A percentile compares a stretch with the other conserved stretches of the same genome.
phyloP scores from a whole-genome alignment of 495 filamentous ascomycete species.

The Penicillium chermesinum region DNA sequence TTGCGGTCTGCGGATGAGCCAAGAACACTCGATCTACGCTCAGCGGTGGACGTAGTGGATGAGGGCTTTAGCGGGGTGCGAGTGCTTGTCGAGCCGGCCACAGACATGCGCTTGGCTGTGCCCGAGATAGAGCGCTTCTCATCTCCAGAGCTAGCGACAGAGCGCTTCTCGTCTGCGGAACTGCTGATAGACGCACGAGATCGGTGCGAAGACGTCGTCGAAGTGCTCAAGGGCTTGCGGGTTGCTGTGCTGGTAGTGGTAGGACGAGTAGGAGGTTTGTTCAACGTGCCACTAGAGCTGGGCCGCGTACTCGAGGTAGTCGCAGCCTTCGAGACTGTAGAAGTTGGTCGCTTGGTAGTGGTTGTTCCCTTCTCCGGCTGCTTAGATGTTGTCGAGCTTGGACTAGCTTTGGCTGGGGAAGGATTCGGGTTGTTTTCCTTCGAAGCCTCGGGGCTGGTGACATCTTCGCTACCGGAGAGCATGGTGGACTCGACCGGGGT shows the following conservation, averaged over 20 bases:
- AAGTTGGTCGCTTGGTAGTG: conserved; percentile 33
- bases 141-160: conserved; percentile 42
- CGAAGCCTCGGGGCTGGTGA: conserved; percentile 36
- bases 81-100: conserved; percentile 33
- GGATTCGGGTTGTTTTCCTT: conserved; percentile 35
- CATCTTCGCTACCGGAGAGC: conserved; percentile 37
- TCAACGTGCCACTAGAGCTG: conserved; percentile 33
- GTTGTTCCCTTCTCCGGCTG: conserved; percentile 30
- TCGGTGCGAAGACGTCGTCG: conserved; percentile 40
- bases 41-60: conserved; percentile 25
- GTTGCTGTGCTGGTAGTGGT: conserved; percentile 31
- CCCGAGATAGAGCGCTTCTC: conserved; percentile 41
- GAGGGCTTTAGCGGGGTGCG: conserved; percentile 32
- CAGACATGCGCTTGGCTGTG: conserved; percentile 46
- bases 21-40: conserved; percentile 41
- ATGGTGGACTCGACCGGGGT: conserved; percentile 38
- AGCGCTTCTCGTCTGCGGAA: conserved; percentile 46
- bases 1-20: conserved; percentile 31
- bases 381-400: conserved; percentile 22
- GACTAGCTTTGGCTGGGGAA: conserved; percentile 24
- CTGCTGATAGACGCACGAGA: conserved; percentile 44
- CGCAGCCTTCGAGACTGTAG: conserved; percentile 26
- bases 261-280: conserved; percentile 42
- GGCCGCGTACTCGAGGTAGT: conserved; percentile 23
- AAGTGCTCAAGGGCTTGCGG: conserved; percentile 37